phyloP scores from a whole-genome alignment of 306 rosid genomes.

The Rosa lucieae region DNA sequence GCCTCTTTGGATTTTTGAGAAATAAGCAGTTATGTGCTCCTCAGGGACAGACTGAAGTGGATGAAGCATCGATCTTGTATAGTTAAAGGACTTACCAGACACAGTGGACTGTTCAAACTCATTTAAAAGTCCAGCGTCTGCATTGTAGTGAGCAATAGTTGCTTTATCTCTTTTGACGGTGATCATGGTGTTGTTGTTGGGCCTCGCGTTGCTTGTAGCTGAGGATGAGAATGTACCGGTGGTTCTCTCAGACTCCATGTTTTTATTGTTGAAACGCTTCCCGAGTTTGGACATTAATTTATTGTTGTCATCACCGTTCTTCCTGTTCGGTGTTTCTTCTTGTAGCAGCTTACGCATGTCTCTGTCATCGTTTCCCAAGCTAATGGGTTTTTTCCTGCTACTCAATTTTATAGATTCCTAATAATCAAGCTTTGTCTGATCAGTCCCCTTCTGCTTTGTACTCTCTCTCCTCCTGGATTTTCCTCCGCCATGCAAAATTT shows the following conservation, averaged over 20 bases:
- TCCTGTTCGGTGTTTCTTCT: background rate
- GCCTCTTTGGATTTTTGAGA: conserved; percentile 76
- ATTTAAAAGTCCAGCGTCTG: conserved; percentile 60
- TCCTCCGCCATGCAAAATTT: conserved; percentile 14
- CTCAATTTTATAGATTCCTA: background rate
- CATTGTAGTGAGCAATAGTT: conserved; percentile 57
- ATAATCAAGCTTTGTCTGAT: background rate
- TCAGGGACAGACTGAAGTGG: conserved; percentile 53
- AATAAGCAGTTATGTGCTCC: conserved; percentile 53
- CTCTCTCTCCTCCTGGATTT: conserved; percentile 9
- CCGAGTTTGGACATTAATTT: background rate
- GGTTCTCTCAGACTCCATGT: conserved; percentile 41
- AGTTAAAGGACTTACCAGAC: conserved; percentile 70
- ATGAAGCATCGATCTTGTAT: conserved; percentile 45
- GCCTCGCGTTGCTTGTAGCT: conserved; percentile 46
- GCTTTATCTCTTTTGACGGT: conserved; percentile 23
- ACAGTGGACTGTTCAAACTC: conserved; percentile 64
- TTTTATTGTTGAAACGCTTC: background rate
- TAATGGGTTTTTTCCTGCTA: background rate
- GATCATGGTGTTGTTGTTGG: background rate
- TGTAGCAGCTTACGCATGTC: conserved; percentile 27
- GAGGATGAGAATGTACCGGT: conserved; percentile 38
- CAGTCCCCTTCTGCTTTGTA: background rate
- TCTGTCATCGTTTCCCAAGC: conserved; percentile 17
- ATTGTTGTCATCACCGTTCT: conserved; percentile 5